These are phyloP conservation scores for Inga leiocalycina DNA, from an alignment of 306 rosid genomes.

Conservation along the genomic window DNA sequence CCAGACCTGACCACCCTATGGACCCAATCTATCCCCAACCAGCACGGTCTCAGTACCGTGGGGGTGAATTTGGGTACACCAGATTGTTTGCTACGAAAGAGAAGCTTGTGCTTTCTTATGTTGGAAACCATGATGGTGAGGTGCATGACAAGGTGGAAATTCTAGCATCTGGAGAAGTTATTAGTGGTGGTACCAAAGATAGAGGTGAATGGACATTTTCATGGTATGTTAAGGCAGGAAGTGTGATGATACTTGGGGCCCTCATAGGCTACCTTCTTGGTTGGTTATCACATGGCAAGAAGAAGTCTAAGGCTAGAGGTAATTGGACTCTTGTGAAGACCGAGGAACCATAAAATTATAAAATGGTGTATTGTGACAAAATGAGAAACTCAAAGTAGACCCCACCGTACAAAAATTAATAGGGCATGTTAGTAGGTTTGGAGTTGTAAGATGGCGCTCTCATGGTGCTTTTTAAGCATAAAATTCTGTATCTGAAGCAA, in stretches of 20 bases:
- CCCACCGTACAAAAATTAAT: not conserved
- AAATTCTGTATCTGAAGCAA: not conserved
- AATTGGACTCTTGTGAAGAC: conserved; percentile 77
- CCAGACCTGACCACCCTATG: conserved; percentile 45
- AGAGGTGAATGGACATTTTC: conserved; percentile 31
- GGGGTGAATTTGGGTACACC: conserved; percentile 91
- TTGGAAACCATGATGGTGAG: conserved; percentile 66
- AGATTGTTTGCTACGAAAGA: conserved; percentile 61
- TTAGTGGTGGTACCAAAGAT: conserved; percentile 22
- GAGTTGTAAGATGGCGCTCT: not conserved
- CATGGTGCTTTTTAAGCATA: not conserved
- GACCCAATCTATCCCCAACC: conserved; percentile 90
- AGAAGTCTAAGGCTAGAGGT: conserved; percentile 39
- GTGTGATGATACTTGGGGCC: conserved; percentile 68
- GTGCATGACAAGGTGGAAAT: conserved; percentile 51
- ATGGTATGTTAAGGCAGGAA: conserved; percentile 50
- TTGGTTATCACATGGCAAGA: conserved; percentile 57
- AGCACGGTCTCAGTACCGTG: conserved; percentile 68
- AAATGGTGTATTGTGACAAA: conserved; percentile 7
- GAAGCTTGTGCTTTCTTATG: conserved; percentile 59
- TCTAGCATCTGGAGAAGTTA: conserved; percentile 55
- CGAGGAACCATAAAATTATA: conserved; percentile 55
- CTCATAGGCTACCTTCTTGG: conserved; percentile 77
- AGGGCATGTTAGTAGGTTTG: not conserved
- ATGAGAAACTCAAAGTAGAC: not conserved